These are phyloP conservation scores for Citrus australasica DNA, from an alignment of 345 rosid genomes.

Conservation along the genomic window DNA sequence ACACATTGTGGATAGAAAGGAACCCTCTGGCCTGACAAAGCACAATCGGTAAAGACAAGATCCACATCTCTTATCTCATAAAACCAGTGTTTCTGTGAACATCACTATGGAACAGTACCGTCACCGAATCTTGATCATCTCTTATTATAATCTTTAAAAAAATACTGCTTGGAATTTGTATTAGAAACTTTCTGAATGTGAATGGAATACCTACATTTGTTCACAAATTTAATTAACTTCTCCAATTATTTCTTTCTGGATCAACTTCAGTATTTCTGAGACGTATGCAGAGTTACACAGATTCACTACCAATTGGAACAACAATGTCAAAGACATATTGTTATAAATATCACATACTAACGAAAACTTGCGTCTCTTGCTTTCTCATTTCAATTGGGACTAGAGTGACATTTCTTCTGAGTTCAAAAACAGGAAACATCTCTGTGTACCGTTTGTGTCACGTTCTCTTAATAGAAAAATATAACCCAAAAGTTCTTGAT, in stretches of 20 bases:
- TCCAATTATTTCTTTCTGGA: constrained; percentile 44
- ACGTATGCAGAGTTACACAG: constrained; percentile 32
- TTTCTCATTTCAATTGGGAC: constrained; percentile 15
- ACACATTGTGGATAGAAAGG: not conserved
- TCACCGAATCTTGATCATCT: not conserved
- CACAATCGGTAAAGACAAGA: not conserved
- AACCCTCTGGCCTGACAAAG: not conserved
- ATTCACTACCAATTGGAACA: not conserved
- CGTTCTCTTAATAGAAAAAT: too few relatives aligned
- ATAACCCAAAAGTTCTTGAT: not conserved
- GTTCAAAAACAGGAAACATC: too few relatives aligned
- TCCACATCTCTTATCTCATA: not conserved
- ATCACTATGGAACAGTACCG: not conserved
- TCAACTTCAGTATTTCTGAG: constrained; percentile 43
- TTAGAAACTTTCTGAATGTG: not conserved
- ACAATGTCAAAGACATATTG: not conserved
- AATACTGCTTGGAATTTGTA: not conserved
- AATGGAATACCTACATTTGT: not conserved
- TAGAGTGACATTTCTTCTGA: too few relatives aligned
- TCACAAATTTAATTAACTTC: not conserved
- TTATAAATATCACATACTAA: not conserved
- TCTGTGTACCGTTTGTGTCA: too few relatives aligned
- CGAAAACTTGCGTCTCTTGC: constrained; percentile 17
- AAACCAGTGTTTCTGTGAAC: not conserved
- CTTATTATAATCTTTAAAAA: not conserved